Evolutionary conservation across 176 grass and related monocot genomes (phyloP), one percentile per base, ranked within the genome.

Genomic region (Avena sativa): DNA sequence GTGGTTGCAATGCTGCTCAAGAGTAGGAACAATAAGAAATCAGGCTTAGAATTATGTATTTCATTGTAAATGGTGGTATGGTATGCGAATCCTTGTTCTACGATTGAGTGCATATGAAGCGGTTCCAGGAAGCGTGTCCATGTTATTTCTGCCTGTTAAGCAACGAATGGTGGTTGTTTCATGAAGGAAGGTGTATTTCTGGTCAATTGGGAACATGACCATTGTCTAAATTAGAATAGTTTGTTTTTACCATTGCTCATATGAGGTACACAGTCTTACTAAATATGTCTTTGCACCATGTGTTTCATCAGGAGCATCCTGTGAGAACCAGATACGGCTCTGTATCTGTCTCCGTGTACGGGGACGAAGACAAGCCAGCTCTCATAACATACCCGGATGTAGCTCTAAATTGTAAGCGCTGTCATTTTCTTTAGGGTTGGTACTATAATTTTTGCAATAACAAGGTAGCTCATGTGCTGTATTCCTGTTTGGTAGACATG

Each of bases 331-430:
- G 92, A 25, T 85, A 90, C 43, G 94, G 94, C 48, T 47, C 76
- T 58, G 75, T 96, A 73, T 96, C 89, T 2, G 94, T 96, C 46
- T 87, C 89, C 59, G 92, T 96, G 1, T 92, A 93, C 23, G 92
- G 94, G 48, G 94, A 96, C 10, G 83, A 94, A 89, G 94, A 96
- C 60, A 96, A 96, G 81, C 91, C 87, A 0, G 92, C 94, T 3
- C 88, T 96, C 69, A 50, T 96, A 66, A 93, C 94, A 78, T 96
- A 96, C 75, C 94, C 92, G 19, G 94, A 96, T 85, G 81, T 96
- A 77, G 94, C 92, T 84, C 79, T 96, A 84, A 96, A 96, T 86
- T 70, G 91, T 93, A 50, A 88, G 91, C 88, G 48, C 5, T 17
- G 26, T 55, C 28, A 0, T 84, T 56, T 15, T 9, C 61, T 25